Evolutionary conservation across 2,329 filamentous ascomycete species (phyloP).

Genomic region (Botrytis sinoallii): DNA sequence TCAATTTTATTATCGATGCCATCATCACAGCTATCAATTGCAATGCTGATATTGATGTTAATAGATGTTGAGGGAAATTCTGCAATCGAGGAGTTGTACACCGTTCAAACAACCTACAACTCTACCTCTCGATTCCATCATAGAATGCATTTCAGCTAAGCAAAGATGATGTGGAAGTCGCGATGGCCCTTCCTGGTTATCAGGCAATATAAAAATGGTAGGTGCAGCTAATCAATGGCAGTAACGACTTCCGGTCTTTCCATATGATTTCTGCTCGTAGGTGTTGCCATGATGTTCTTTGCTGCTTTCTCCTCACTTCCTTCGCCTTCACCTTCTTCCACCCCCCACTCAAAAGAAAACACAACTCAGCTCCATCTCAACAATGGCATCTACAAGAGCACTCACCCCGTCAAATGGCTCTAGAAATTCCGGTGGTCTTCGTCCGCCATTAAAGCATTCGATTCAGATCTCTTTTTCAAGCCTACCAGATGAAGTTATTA

Average conservation of each 20-base stretch:
- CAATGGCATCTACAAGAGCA: neutral
- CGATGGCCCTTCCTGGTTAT: neutral
- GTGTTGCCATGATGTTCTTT: neutral
- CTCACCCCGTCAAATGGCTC: neutral
- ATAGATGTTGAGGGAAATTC: too few species aligned
- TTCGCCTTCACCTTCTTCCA: neutral
- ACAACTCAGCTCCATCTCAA: neutral
- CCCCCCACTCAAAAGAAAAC: too few species aligned
- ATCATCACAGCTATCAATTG: neutral
- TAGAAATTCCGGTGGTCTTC: neutral
- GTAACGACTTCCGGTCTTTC: neutral
- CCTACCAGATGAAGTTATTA: neutral
- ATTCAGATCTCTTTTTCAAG: constrained; percentile 9
- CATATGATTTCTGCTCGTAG: neutral
- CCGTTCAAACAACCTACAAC: too few species aligned
- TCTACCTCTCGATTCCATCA: too few species aligned
- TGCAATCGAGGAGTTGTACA: too few species aligned
- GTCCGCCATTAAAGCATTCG: neutral
- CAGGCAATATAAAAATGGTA: neutral
- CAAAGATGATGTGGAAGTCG: neutral
- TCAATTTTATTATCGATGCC: neutral
- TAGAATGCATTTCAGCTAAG: neutral
- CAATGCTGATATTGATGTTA: neutral
- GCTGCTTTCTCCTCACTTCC: neutral
- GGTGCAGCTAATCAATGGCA: neutral